Base-by-base conservation (phyloP, 2,329 filamentous ascomycete species). In the Daldinia sp. region DNA sequence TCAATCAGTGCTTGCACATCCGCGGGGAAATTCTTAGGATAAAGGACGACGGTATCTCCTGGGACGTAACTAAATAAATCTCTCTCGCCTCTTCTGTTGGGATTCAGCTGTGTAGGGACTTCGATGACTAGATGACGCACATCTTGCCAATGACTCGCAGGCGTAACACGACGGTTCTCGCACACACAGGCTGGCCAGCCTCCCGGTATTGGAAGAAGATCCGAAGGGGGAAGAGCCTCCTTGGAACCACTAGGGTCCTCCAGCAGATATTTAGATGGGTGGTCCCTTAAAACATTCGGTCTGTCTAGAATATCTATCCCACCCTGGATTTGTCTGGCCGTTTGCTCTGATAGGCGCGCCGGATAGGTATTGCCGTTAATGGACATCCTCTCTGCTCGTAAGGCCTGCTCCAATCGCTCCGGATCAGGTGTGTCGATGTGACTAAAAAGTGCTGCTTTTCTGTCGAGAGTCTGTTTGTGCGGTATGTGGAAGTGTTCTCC, bases 131-230 rank as follows among this genome's bases (percentile, higher is more conserved):
- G 80, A 59, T 92, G 88, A 0, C 96, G 92, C 50, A 98, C 95
- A 81, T 99, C 96, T 82, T 99, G 96, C 90, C 93, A 98, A 81
- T 99, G 96, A 1, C 83, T 82, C 0, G 79, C 55, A 0, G 94
- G 90, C 0, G 96, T 99, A 5, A 97, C 79, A 15, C 94, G 88
- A 18, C 83, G 79, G 76, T 97, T 97, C n/a, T 81, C 78, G 0
- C 83, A 75, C 0, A 99, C 77, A 0, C 79, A 86, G 7, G 90
- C 92, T 0, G 78, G 79, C 70, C 88, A 82, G 1, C 86, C 83
- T 46, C 82, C 81, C 0, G 88, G 86, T 12, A 93, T 84, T 0
- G 89, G 86, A 1, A 93, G 82, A 3, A 85, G 12, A 53, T 72
- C 72, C 41, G 50, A 30, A 1, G 77, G 79, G 0, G 79, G 79